Evolutionary conservation across 805 yeast genomes (phyloP), one percentile per base, ranked within the genome.

Genomic region (Hanseniaspora guilliermondii): DNA sequence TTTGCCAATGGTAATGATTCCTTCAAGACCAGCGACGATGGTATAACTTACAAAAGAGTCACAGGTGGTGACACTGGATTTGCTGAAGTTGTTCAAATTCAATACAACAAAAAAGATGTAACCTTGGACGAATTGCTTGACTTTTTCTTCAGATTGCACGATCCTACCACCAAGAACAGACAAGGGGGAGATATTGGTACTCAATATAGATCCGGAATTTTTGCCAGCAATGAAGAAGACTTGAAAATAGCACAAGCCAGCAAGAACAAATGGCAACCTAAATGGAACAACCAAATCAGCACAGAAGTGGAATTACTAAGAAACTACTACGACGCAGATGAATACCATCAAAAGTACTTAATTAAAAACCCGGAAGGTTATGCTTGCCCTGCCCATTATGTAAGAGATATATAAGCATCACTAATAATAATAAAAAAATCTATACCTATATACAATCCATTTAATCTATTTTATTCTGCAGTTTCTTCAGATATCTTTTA

Each of bases 101-200:
- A 91, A 1, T 93, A 78, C 62, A 89, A 88, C 62, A 96, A 96
- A 24, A 59, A 73, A 2, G 59, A 67, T n/a, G 74, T 86, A 2
- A 57, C 77, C 3, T 74, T 80, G 61, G 76, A 69, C 55, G 85
- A 83, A 30, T 69, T 91, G 45, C 68, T 87, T 42, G 89, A 83
- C 55, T 86, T 89, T 60, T 93, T 91, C 73, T 89, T 87, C 72
- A 75, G 83, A 62, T 87, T 87, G 66, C 98, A 91, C 67, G 97
- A 93, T 68, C 97, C 98, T 47, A 93, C 97, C 2, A 82, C 88
- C 2, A 57, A 75, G 53, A 80, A 89, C 62, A 64, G 76, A 1
- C 97, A 93, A 68, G 98, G 98, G 3, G 85, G 86, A 19, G 97
- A 91, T 64, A 61, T 62, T 8, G 98, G 98, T 9, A 79, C 91